Percentiles rank a stretch among this genome's conserved stretches.
Conservation (phyloP, 306 rosid genomes). For the Adenanthera pavonina region DNA sequence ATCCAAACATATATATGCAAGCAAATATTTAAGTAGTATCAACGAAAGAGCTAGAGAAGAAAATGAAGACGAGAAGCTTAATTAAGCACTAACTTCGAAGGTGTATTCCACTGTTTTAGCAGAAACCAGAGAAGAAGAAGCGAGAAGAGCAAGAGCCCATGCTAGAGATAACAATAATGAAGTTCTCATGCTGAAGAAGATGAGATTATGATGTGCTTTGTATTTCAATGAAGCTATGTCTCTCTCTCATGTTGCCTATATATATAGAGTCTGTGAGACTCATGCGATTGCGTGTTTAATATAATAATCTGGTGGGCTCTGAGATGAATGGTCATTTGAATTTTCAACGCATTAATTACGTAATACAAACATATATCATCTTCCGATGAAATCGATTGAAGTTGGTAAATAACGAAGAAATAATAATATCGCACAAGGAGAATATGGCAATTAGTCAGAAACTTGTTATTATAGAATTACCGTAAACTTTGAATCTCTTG, state of each 20-base stretch:
- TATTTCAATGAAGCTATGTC: neutral
- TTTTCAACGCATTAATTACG: constrained; percentile 30
- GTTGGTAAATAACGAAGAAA: neutral
- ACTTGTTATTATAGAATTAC: neutral
- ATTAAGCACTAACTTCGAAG: constrained; percentile 40
- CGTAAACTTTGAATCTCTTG: neutral
- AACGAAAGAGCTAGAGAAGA: neutral
- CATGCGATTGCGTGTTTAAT: constrained; percentile 35
- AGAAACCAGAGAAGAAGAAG: constrained; percentile 49
- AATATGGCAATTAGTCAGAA: neutral
- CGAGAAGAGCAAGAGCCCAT: constrained; percentile 44
- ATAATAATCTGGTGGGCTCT: neutral
- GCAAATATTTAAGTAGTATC: neutral
- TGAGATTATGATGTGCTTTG: neutral
- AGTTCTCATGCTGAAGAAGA: constrained; percentile 36
- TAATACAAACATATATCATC: neutral
- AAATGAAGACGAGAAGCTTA: neutral
- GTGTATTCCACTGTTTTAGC: constrained; percentile 58
- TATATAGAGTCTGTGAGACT: constrained; percentile 10
- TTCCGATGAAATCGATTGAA: neutral
- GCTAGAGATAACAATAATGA: constrained; percentile 35
- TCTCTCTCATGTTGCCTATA: constrained; percentile 5
- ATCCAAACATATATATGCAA: neutral
- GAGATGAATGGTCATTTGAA: constrained; percentile 26
- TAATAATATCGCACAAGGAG: neutral